Evolutionary conservation across 768 basidiomycete genomes (phyloP).

Genomic region (Termitomyces sp.): DNA sequence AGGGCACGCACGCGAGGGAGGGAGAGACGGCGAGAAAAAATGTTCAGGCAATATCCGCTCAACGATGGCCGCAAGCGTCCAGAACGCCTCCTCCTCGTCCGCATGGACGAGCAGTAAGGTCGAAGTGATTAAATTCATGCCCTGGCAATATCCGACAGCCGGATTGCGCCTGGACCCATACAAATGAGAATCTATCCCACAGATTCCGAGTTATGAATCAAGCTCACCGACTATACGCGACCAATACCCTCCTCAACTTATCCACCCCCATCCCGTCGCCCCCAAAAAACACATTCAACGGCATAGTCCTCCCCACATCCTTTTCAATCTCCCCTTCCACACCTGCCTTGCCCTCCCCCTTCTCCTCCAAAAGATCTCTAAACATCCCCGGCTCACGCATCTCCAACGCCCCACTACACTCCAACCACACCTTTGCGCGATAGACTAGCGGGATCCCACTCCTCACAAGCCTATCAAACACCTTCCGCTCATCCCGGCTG

Average conservation of each 20-base stretch:
- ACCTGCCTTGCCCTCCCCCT: slow-evolving; percentile 30
- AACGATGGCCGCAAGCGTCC: slow-evolving; percentile 87
- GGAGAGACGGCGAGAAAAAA: slow-evolving; percentile 89
- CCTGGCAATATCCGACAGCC: slow-evolving; percentile 90
- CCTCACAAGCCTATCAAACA: slow-evolving; percentile 77
- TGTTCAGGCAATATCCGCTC: slow-evolving; percentile 87
- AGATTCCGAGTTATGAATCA: neutral
- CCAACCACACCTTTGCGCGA: slow-evolving; percentile 87
- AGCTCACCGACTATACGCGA: slow-evolving; percentile 86
- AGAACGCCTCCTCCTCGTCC: slow-evolving; percentile 96
- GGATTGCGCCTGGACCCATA: slow-evolving; percentile 73
- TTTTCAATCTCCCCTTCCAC: slow-evolving; percentile 89
- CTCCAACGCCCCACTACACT: slow-evolving; percentile 92
- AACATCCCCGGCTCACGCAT: slow-evolving; percentile 91
- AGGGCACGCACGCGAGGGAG: slow-evolving; percentile 93
- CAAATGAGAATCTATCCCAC: neutral
- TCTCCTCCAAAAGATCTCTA: slow-evolving; percentile 68
- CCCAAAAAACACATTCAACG: slow-evolving; percentile 94
- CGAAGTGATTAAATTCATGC: slow-evolving; percentile 94
- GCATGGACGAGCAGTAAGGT: slow-evolving; percentile 90
- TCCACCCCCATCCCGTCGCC: slow-evolving; percentile 93
- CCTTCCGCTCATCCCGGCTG: slow-evolving; percentile 72
- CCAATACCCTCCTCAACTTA: slow-evolving; percentile 86
- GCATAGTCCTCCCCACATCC: slow-evolving; percentile 90
- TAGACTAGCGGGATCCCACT: slow-evolving; percentile 86